Conservation (phyloP, 805 yeast genomes). For the Candida maltosa region DNA sequence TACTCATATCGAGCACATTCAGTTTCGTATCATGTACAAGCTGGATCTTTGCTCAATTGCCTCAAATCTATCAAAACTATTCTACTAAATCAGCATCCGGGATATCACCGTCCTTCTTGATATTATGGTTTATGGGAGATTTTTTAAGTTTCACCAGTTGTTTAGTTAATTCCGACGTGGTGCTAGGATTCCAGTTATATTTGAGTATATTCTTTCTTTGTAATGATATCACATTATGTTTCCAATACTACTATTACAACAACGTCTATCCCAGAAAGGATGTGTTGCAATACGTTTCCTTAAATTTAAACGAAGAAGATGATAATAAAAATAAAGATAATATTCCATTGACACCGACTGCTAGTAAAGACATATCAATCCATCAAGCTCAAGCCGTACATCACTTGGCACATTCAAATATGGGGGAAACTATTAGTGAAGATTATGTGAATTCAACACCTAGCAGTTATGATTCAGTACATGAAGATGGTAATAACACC, state of each 20-base stretch:
- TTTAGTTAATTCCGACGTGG: conserved; percentile 33
- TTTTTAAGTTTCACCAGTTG: conserved; percentile 48
- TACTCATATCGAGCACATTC: conserved; percentile 22
- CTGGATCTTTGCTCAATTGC: conserved; percentile 75
- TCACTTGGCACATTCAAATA: neutral
- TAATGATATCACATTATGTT: conserved; percentile 37
- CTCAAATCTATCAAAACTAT: conserved; percentile 64
- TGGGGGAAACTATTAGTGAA: neutral
- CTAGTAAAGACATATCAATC: too few relatives aligned
- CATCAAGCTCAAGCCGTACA: neutral
- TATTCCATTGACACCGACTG: too few relatives aligned
- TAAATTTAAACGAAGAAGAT: too few relatives aligned
- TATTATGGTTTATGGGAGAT: conserved; percentile 68
- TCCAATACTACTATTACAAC: conserved; percentile 40
- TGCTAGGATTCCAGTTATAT: conserved; percentile 35
- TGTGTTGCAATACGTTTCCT: neutral
- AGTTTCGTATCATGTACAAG: conserved; percentile 45
- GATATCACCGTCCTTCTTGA: conserved; percentile 55
- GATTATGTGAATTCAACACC: conserved; percentile 10
- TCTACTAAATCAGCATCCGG: conserved; percentile 63
- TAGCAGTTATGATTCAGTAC: conserved; percentile 15
- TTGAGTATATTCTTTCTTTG: conserved; percentile 37
- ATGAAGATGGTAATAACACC: conserved; percentile 4
- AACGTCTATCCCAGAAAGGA: conserved; percentile 30
- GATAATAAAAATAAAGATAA: too few relatives aligned